These are phyloP conservation scores for Apiospora kogelbergensis DNA, from an alignment of 2,329 filamentous ascomycete species.

Conservation along the genomic window DNA sequence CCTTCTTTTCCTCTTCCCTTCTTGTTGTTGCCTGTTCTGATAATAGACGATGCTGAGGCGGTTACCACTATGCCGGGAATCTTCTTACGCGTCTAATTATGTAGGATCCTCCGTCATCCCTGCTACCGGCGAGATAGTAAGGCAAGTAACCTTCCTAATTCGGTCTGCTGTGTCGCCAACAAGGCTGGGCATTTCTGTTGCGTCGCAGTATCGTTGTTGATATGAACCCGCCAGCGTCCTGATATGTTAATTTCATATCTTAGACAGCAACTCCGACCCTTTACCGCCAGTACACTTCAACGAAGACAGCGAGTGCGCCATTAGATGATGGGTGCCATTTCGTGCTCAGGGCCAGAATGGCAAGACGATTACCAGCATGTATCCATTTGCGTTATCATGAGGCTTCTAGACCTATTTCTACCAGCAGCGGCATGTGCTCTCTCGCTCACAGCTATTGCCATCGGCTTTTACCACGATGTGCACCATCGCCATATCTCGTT, in stretches of 20 bases:
- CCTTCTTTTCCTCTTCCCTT: too few species aligned
- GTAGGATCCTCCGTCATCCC: not conserved
- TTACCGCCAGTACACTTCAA: not conserved
- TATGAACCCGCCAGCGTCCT: not conserved
- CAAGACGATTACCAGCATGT: not conserved
- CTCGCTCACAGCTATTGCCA: not conserved
- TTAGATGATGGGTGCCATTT: not conserved
- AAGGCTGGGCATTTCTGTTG: not conserved
- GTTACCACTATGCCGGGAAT: not conserved
- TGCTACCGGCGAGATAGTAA: not conserved
- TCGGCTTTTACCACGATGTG: not conserved
- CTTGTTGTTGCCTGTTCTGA: not conserved
- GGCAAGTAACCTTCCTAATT: not conserved
- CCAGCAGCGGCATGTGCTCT: not conserved
- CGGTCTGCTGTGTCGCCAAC: not conserved
- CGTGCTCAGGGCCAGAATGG: not conserved
- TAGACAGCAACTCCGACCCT: too few species aligned
- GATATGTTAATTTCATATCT: not conserved
- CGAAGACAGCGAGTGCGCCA: not conserved
- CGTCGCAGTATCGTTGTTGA: not conserved
- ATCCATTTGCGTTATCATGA: not conserved
- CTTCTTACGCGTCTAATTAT: not conserved
- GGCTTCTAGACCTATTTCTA: not conserved
- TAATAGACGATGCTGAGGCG: not conserved
- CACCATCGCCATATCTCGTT: not conserved